These are phyloP conservation scores for Pascua guehoae DNA, from an alignment of 1,284 basidiomycete species.

Conservation along the genomic window DNA sequence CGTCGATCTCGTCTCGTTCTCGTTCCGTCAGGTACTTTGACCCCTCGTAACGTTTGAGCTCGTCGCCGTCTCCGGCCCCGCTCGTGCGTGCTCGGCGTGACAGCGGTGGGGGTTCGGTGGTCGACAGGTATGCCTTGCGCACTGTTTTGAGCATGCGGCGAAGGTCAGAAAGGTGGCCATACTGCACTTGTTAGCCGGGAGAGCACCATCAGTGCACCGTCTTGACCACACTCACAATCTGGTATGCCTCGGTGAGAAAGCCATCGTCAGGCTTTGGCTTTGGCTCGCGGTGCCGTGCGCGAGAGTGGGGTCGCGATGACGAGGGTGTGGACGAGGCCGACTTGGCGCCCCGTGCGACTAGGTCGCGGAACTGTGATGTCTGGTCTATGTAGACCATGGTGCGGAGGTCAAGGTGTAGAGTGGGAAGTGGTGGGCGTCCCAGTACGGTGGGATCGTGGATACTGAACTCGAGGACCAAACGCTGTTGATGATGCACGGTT, in stretches of 20 bases:
- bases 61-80: slow-evolving; percentile 6
- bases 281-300: background rate
- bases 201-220: background rate
- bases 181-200: slow-evolving; percentile 19
- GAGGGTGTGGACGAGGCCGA: background rate
- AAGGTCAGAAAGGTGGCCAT: slow-evolving; percentile 41
- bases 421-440: too few species aligned
- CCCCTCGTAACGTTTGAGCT: slow-evolving; percentile 40
- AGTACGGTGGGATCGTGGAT: too few species aligned
- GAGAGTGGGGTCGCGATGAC: slow-evolving; percentile 20
- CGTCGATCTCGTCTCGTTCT: slow-evolving; percentile 58
- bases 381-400: slow-evolving; percentile 26
- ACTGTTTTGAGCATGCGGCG: slow-evolving; percentile 34
- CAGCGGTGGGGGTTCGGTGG: slow-evolving; percentile 31
- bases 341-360: slow-evolving; percentile 19
- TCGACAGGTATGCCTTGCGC: slow-evolving; percentile 46
- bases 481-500: too few species aligned
- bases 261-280: slow-evolving; percentile 18
- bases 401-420: background rate
- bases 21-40: slow-evolving; percentile 53
- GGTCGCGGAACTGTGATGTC: slow-evolving; percentile 18
- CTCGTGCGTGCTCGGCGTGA: slow-evolving; percentile 19
- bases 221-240: slow-evolving; percentile 34
- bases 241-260: slow-evolving; percentile 48
- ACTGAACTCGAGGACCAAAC: too few species aligned